Evolutionary conservation across 257 asterid species (phyloP), one percentile per base, ranked within the genome.

Genomic region (Lithospermum erythrorhizon): DNA sequence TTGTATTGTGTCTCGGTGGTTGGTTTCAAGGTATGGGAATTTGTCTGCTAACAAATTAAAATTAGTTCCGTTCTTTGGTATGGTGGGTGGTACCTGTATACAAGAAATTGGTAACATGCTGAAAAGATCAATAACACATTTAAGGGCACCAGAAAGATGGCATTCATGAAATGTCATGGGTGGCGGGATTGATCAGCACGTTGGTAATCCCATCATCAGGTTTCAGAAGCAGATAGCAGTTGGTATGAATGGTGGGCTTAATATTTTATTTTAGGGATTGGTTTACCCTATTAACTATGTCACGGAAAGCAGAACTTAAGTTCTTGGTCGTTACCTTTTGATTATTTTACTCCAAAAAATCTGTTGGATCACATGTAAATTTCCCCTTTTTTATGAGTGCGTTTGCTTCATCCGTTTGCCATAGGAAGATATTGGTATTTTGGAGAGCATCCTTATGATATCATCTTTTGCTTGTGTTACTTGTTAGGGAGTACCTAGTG

Each of bases 161-260:
- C 15, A 35, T 35, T 35, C 47, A 8, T 35, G 47, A 35, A 35
- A 35, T 35, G 32, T 11, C 14, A 35, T 35, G 47, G 47, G 47
- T 8, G 47, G 47, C 3, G 7, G 47, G 47, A 2, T 41, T 41
- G 49, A 14, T 41, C 49, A 41, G 49, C 49, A 41, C 3, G 4
- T 41, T 53, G 65, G 35, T 27, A 27, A 53, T 67, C 29, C 58
- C 61, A 53, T 57, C 49, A 41, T 41, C 49, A 41, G 49, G 15
- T 14, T 41, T 41, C 49, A 41, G 49, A 14, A n/a, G 21, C 23
- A 22, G 25, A 53, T 53, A n/a, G 14, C 57, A 19, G 57, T 53
- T 53, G 57, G 25, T 53, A 53, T 20, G 24, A 53, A 6, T 22
- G 30, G 37, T 56, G 60, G 49, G 49, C 49, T 11, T 11, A 13